These are phyloP conservation scores for Pelargonium cotyledonis DNA, from an alignment of 441 rosid genomes.

Conservation along the genomic window DNA sequence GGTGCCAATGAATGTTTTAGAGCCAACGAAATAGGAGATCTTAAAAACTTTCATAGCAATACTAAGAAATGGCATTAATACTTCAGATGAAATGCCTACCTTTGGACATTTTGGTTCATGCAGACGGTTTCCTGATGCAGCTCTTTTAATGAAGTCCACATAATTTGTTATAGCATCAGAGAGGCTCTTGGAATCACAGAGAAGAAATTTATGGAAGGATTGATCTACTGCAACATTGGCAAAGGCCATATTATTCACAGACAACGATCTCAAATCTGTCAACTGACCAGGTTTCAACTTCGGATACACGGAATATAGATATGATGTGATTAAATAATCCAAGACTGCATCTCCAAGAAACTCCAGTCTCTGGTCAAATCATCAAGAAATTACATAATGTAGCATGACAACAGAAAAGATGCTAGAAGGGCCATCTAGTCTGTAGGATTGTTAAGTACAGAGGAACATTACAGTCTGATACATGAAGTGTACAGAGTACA, in stretches of 20 bases:
- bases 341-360: conserved; percentile 97
- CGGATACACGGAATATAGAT: conserved; percentile 72
- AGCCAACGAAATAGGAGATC: too few relatives aligned
- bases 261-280: conserved; percentile 83
- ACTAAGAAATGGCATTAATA: too few relatives aligned
- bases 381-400: conserved; percentile 19
- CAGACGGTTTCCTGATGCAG: conserved; percentile 32
- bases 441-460: conserved; percentile 10
- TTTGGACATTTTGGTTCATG: conserved; percentile 81
- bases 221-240: conserved; percentile 65
- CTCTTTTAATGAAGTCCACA: conserved; percentile 37
- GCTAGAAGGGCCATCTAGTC: conserved; percentile 9
- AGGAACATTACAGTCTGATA: background rate
- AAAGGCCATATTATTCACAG: conserved; percentile 78
- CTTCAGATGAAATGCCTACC: conserved; percentile 32
- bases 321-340: conserved; percentile 91
- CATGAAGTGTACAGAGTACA: conserved; percentile 7
- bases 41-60: too few relatives aligned
- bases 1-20: too few relatives aligned
- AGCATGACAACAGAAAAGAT: conserved; percentile 21
- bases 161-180: conserved; percentile 49
- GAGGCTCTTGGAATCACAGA: conserved; percentile 60
- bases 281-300: conserved; percentile 88
- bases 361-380: conserved; percentile 74
- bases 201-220: conserved; percentile 54